phyloP scores from a whole-genome alignment of 1,284 basidiomycete species.

The Golubevia pallescens region DNA sequence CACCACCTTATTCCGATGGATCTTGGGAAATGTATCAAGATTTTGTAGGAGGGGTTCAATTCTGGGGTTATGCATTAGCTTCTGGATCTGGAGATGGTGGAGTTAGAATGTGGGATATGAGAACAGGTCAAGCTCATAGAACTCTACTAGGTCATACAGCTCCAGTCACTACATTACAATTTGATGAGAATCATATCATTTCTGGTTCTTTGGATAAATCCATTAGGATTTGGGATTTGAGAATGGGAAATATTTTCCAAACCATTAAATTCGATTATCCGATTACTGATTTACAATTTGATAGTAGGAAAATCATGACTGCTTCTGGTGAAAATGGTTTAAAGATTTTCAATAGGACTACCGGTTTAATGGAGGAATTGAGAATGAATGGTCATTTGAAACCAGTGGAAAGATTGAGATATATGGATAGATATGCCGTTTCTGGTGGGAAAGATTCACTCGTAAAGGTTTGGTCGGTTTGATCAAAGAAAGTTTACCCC shows the following conservation, averaged over 20 bases:
- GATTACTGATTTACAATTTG: constrained; percentile 89
- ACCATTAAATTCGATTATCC: constrained; percentile 89
- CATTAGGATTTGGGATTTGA: constrained; percentile 79
- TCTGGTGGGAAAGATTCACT: constrained; percentile 85
- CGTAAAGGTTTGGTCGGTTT: constrained; percentile 95
- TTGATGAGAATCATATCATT: constrained; percentile 91
- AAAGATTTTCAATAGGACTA: constrained; percentile 93
- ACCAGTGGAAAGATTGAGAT: constrained; percentile 86
- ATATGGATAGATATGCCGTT: constrained; percentile 94
- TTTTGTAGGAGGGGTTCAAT: constrained; percentile 95
- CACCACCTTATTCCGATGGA: constrained; percentile 85
- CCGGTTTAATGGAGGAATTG: constrained; percentile 82
- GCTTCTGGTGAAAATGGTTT: constrained; percentile 88
- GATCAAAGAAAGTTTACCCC: constrained; percentile 12
- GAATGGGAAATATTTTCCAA: constrained; percentile 85
- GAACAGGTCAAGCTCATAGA: constrained; percentile 94
- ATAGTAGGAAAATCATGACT: constrained; percentile 89
- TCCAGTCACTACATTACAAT: constrained; percentile 92
- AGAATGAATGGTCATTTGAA: constrained; percentile 87
- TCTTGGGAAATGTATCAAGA: constrained; percentile 93
- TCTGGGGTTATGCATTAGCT: constrained; percentile 97
- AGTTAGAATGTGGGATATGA: constrained; percentile 99
- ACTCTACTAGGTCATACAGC: constrained; percentile 91
- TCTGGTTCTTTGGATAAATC: constrained; percentile 88
- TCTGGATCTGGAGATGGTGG: constrained; percentile 96